Conservation (phyloP, 2,329 filamentous ascomycete genomes). For the Parastagonospora nodorum region DNA sequence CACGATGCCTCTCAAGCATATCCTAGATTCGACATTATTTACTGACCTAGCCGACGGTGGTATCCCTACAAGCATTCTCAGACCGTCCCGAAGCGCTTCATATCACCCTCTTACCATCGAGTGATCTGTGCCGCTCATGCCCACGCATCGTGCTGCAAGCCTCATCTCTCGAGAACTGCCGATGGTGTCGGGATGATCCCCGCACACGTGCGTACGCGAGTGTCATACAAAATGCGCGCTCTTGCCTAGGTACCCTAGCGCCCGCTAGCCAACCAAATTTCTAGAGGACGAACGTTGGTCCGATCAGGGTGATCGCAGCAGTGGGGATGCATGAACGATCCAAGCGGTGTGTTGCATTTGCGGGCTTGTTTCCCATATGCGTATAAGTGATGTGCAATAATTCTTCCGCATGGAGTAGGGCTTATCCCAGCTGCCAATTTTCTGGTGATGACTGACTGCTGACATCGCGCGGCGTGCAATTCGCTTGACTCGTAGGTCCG, state of each 20-base stretch:
- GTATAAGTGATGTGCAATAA: background rate
- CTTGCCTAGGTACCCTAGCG: constrained; percentile 6
- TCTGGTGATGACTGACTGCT: background rate
- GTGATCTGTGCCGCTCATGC: constrained; percentile 4
- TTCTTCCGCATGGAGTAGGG: background rate
- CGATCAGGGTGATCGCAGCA: background rate
- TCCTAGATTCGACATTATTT: background rate
- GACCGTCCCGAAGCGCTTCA: background rate
- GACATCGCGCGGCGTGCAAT: background rate
- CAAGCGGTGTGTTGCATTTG: background rate
- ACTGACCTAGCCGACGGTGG: background rate
- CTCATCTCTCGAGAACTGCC: constrained; percentile 13
- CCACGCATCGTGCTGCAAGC: constrained; percentile 4
- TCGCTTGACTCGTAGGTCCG: background rate
- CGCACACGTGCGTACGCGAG: constrained; percentile 11
- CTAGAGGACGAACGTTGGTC: background rate
- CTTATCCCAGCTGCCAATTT: background rate
- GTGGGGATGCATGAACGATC: constrained; percentile 1
- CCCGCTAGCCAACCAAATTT: constrained; percentile 21
- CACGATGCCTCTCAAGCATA: background rate
- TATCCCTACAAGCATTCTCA: background rate
- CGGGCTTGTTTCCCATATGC: background rate
- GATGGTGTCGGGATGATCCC: constrained; percentile 10
- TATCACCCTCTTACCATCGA: background rate
- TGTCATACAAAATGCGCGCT: constrained; percentile 12